A percentile compares a stretch with the other conserved stretches of the same genome.
phyloP scores from a whole-genome alignment of 2,329 filamentous ascomycete species.

The Fusarium concolor region DNA sequence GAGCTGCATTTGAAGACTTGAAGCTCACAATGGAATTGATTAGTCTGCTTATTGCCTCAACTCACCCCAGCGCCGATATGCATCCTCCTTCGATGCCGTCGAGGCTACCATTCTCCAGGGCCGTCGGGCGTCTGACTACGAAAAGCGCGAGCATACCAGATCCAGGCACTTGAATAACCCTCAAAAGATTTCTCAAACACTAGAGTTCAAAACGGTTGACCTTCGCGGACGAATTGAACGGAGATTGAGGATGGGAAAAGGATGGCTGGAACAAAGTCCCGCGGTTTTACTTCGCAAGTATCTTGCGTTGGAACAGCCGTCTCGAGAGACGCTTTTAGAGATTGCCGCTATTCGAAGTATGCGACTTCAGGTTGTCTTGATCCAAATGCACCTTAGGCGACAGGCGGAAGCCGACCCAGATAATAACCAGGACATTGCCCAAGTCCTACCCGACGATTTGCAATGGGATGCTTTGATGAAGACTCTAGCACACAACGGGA shows the following conservation, averaged over 20 bases:
- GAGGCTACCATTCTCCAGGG: constrained; percentile 18
- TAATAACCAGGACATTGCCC: constrained; percentile 30
- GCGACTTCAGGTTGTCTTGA: constrained; percentile 48
- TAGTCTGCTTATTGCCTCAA: constrained; percentile 16
- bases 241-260: constrained; percentile 34
- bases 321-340: constrained; percentile 25
- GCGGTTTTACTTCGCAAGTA: constrained; percentile 43
- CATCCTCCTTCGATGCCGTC: constrained; percentile 14
- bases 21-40: constrained; percentile 25
- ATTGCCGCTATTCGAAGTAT: constrained; percentile 44
- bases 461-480: constrained; percentile 43
- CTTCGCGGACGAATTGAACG: constrained; percentile 31
- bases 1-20: background rate
- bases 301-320: constrained; percentile 16
- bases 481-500: constrained; percentile 34
- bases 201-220: background rate
- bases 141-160: constrained; percentile 5
- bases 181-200: background rate
- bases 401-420: constrained; percentile 30
- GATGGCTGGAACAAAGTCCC: constrained; percentile 41
- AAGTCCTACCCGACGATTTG: constrained; percentile 42
- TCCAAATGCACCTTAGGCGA: constrained; percentile 49
- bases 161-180: background rate
- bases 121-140: constrained; percentile 5
- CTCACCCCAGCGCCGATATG: constrained; percentile 14